These are phyloP conservation scores for Lanmaoa pseudosensibilis DNA, from an alignment of 768 basidiomycete genomes.

Conservation along the genomic window DNA sequence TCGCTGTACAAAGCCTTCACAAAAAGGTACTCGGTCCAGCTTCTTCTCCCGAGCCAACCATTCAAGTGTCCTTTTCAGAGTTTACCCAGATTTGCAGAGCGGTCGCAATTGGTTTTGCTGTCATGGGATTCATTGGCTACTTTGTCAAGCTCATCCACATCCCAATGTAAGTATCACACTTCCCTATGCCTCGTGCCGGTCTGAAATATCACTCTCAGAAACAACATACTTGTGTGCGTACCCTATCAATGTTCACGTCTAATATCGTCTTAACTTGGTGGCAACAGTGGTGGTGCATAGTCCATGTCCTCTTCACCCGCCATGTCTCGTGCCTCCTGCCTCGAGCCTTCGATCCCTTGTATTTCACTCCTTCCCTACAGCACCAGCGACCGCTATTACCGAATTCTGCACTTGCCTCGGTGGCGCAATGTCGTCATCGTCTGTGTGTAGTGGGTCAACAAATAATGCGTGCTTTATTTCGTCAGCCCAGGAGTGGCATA, in stretches of 20 bases:
- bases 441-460: neutral
- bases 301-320: conserved; percentile 19
- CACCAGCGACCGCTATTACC: conserved; percentile 5
- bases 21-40: conserved; percentile 65
- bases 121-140: conserved; percentile 99
- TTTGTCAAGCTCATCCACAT: conserved; percentile 98
- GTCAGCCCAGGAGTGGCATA: neutral
- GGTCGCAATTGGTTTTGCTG: conserved; percentile 94
- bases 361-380: conserved; percentile 16
- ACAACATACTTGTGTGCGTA: conserved; percentile 96
- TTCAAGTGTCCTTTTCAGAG: conserved; percentile 50
- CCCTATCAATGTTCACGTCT: neutral
- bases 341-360: conserved; percentile 21
- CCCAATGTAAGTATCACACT: conserved; percentile 74
- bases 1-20: conserved; percentile 96
- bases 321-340: conserved; percentile 9
- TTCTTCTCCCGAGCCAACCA: neutral
- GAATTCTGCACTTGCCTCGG: neutral
- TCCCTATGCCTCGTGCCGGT: neutral
- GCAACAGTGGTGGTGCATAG: conserved; percentile 73
- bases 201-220: conserved; percentile 50
- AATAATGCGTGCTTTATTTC: conserved; percentile 2
- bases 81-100: conserved; percentile 94
- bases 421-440: neutral
- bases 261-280: conserved; percentile 27